Base-by-base conservation (phyloP, 2,329 filamentous ascomycete genomes). In the Hypoxylon sp. region DNA sequence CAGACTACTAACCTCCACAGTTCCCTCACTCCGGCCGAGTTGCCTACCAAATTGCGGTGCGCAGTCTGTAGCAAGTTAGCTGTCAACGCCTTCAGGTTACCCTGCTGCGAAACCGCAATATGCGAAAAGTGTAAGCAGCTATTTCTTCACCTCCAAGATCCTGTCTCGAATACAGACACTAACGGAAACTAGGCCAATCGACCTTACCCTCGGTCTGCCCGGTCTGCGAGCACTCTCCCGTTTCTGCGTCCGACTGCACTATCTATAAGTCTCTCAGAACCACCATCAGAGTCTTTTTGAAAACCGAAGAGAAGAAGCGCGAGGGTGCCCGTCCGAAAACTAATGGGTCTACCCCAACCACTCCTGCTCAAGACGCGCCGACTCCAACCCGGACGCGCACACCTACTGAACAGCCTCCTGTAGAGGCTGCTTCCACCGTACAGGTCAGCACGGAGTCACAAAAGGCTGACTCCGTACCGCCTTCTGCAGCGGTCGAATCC, bases 31-130 rank as follows among this genome's bases (percentile, higher is more conserved):
- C 88, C 92, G 72, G 93, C 95, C 75, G 93, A 96, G 70, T 94
- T 98, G 64, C 96, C 96, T n/a, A 94, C 94, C 76, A 98, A 97
- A 85, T 87, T 99, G 71, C 92, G 94, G 81, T 99, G 96, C 84
- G 94, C 94, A 58, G 93, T 94, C 74, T 99, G 96, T 82, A 96
- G 92, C 83, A 94, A 93, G 80, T 86, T 98, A 65, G 94, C 94
- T 31, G 85, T 97, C 71, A 97, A 98, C 79, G 93, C 95, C 8
- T 97, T 94, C 79, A 92, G 94, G 71, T 85, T 98, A 29, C 93
- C 94, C 1, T 99, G 96, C 82, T 99, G 96, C 80, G 96, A 98
- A 77, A 95, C 97, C 78, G 91, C 92, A 44, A 97, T 98, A 65
- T 98, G 96, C 84, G 92, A 95, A 77, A 87, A 85, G 72, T 99